phyloP scores from a whole-genome alignment of 768 basidiomycete genomes.

The Pleurotus cornucopiae region DNA sequence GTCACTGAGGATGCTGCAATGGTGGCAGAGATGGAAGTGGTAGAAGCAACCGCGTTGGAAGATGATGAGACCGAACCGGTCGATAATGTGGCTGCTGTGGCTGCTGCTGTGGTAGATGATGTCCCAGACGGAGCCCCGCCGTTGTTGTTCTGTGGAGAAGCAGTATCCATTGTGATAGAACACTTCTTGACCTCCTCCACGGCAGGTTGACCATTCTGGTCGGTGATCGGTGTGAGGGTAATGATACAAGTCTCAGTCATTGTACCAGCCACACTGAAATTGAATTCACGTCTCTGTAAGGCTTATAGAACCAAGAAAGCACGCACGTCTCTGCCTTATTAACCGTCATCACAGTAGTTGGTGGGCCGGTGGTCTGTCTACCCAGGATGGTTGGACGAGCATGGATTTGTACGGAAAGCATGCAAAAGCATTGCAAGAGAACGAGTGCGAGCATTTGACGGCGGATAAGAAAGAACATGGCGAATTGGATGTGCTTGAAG shows the following conservation, averaged over 20 bases:
- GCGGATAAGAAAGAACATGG: slow-evolving; percentile 32
- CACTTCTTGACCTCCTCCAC: slow-evolving; percentile 53
- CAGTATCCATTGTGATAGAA: slow-evolving; percentile 29
- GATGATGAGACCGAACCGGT: slow-evolving; percentile 9
- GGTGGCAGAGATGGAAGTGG: background rate
- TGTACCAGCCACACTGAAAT: slow-evolving; percentile 41
- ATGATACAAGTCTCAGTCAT: slow-evolving; percentile 57
- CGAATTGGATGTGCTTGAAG: slow-evolving; percentile 16
- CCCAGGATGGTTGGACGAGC: slow-evolving; percentile 33
- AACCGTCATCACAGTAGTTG: slow-evolving; percentile 39
- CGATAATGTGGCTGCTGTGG: slow-evolving; percentile 11
- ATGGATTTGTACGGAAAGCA: slow-evolving; percentile 26
- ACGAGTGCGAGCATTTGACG: slow-evolving; percentile 29
- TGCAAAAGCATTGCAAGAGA: slow-evolving; percentile 33
- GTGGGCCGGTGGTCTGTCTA: slow-evolving; percentile 24
- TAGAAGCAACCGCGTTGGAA: slow-evolving; percentile 4
- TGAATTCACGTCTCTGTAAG: slow-evolving; percentile 10
- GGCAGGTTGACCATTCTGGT: slow-evolving; percentile 41
- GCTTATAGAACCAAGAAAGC: background rate
- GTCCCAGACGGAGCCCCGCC: background rate
- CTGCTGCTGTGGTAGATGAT: slow-evolving; percentile 12
- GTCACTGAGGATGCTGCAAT: slow-evolving; percentile 5
- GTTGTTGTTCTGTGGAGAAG: slow-evolving; percentile 10
- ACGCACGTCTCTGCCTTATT: slow-evolving; percentile 45
- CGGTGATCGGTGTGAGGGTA: slow-evolving; percentile 51